Base-by-base conservation (phyloP, 768 basidiomycete species). In the Lentinula sp. region DNA sequence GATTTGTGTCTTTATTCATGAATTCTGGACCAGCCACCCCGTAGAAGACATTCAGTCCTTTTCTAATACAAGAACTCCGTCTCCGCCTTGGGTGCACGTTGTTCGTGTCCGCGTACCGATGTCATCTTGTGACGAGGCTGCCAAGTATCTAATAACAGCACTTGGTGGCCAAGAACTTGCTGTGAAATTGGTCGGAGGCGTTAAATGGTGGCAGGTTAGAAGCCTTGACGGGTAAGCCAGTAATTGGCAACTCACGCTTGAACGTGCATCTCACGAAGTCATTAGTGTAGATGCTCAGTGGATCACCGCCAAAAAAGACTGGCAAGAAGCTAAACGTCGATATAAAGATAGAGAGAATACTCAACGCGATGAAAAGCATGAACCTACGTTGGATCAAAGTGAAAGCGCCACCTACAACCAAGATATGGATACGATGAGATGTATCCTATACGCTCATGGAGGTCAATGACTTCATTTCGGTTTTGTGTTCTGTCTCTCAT, bases 131-230 rank as follows among this genome's bases (percentile, higher is more conserved):
- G 84, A 90, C 45, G 80, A 86, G 32, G 91, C 93, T 2, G 91
- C 94, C 4, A 70, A 72, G 0, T 73, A 85, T 64, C 79, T 98
- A 51, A 86, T 95, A 60, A 76, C 84, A 62, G 92, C 85, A 3
- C 78, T 97, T 7, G 94, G 95, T 1, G 95, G 95, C n/a, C 88
- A 90, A 67, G 83, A 89, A 43, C 78, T 83, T 13, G 84, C 81
- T 52, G 82, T 84, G 64, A 80, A 80, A 43, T 70, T 93, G 35
- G 86, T 94, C 3, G 96, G 96, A 10, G 96, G 96, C 1, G 84
- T 85, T 5, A 95, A 95, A 70, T 98, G 96, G 95, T 98, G 96
- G 96, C 95, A 97, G 73, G 93, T 95, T 37, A 86, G 95, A 45
- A 88, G 90, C 18, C 70, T 93, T 50, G 75, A 83, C 57, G 95